Base-by-base conservation (phyloP, 768 basidiomycete species). In the Kwoniella bestiolae region DNA sequence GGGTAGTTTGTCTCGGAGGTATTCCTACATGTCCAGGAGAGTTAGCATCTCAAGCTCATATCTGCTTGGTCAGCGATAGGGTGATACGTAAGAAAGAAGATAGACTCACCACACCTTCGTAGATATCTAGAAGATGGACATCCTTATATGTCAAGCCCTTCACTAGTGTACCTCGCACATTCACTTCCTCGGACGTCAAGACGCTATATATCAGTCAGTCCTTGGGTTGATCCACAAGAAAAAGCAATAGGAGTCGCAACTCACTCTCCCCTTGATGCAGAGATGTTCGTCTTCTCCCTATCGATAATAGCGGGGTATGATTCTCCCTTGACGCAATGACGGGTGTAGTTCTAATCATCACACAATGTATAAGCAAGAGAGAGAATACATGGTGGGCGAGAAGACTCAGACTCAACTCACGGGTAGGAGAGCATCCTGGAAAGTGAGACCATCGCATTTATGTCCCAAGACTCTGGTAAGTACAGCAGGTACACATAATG, bases 261-360 rank as follows among this genome's bases (percentile, higher is more conserved):
- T 64, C 34, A 67, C 68, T 62, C 68, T 56, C 28, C 51, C 11
- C 53, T n/a, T 5, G 51, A 75, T 38, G 89, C 84, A 11, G 90
- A 76, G 1, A 65, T 44, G 44, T 82, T 74, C 45, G 87, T 86
- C 63, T 83, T 81, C 3, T 82, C 79, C 59, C 85, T 86, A 1
- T 90, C 87, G 11, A 95, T 76, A 26, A 96, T 84, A 0, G 88
- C 94, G 0, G 94, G 94, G 74, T 95, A 97, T 75, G 93, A 92
- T 46, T 84, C 87, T 46, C 66, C 89, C 76, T 87, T 86, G 66
- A 94, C 86, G 77, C 87, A 86, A 77, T 95, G 91, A 3, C 94
- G 84, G 2, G 91, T 93, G 81, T 90, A 86, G 45, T 89, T 87
- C 90, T 92, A 69, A 2, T 12, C 28, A 57, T 60, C 9, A 46